A percentile compares a stretch with the other conserved stretches of the same genome.
phyloP scores from a whole-genome alignment of 225 moss, liverwort and hornwort species.

The Polytrichum commune region DNA sequence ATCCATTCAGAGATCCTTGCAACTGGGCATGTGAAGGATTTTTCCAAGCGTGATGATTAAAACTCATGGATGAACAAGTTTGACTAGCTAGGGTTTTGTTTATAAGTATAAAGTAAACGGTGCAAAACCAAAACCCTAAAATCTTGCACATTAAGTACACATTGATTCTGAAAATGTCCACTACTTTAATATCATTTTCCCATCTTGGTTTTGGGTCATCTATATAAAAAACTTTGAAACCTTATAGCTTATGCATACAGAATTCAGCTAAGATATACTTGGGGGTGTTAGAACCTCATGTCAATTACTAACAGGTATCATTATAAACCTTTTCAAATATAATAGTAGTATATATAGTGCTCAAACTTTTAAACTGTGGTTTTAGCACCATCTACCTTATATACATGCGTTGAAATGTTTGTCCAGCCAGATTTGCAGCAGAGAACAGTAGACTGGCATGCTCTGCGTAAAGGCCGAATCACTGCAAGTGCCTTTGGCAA shows the following conservation, averaged over 20 bases:
- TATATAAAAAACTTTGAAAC: too few species aligned
- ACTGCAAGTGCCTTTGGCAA: constrained; percentile 94
- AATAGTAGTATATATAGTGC: not conserved
- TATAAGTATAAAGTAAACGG: too few species aligned
- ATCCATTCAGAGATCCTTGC: not conserved
- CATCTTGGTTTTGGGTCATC: too few species aligned
- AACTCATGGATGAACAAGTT: not conserved
- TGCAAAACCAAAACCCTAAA: too few species aligned
- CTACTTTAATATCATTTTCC: too few species aligned
- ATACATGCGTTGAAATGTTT: not conserved
- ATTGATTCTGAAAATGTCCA: too few species aligned
- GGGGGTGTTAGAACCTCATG: too few species aligned
- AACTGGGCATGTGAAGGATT: not conserved
- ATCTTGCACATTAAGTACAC: too few species aligned
- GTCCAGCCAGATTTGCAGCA: constrained; percentile 54
- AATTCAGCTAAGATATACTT: too few species aligned
- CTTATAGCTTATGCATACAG: too few species aligned
- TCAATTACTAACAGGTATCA: too few species aligned
- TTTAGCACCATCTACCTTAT: not conserved
- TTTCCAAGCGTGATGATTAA: not conserved
- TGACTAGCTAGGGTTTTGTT: too few species aligned
- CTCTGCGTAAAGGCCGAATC: constrained; percentile 69
- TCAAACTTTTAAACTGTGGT: not conserved
- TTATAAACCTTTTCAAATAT: not conserved
- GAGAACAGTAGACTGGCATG: constrained; percentile 69